Conservation (phyloP, 805 yeast genomes). For the Candida wancherniae region DNA sequence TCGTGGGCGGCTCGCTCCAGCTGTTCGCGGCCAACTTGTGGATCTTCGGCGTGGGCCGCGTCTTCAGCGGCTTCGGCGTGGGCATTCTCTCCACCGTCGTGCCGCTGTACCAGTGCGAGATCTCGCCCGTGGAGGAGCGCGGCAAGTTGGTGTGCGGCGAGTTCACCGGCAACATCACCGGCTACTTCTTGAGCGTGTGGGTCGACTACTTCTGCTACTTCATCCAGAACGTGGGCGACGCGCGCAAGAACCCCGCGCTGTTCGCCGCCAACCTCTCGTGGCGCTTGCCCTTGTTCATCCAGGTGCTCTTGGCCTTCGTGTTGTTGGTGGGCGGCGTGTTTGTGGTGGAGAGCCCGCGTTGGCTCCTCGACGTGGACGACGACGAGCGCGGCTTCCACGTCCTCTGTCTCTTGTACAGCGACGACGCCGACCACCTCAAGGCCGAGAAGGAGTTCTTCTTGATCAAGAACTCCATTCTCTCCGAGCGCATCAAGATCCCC, state of each 20-base stretch:
- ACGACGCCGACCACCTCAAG: slow-evolving; percentile 26
- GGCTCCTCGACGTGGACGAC: slow-evolving; percentile 79
- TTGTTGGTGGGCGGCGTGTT: slow-evolving; percentile 70
- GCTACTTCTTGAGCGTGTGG: slow-evolving; percentile 83
- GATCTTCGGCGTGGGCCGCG: slow-evolving; percentile 66
- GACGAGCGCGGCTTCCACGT: slow-evolving; percentile 50
- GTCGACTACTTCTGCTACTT: slow-evolving; percentile 73
- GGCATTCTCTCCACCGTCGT: slow-evolving; percentile 81
- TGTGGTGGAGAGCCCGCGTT: slow-evolving; percentile 85
- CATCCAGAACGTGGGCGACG: slow-evolving; percentile 48
- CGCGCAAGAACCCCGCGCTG: slow-evolving; percentile 29
- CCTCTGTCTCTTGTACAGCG: slow-evolving; percentile 30
- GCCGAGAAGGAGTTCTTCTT: slow-evolving; percentile 41
- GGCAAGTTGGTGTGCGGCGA: slow-evolving; percentile 84
- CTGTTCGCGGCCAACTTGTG: slow-evolving; percentile 45
- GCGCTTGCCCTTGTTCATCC: slow-evolving; percentile 76
- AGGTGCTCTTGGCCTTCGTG: slow-evolving; percentile 66
- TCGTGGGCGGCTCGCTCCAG: slow-evolving; percentile 17
- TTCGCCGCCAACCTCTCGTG: slow-evolving; percentile 50
- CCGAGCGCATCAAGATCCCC: slow-evolving; percentile 36
- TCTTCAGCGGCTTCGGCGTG: slow-evolving; percentile 80
- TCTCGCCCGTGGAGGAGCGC: slow-evolving; percentile 80
- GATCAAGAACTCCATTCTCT: slow-evolving; percentile 42
- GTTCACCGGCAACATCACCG: slow-evolving; percentile 80
- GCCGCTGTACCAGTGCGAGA: slow-evolving; percentile 85